These are phyloP conservation scores for Blastobotrys buckinghamii DNA, from an alignment of 1,139 yeast species.

Conservation along the genomic window DNA sequence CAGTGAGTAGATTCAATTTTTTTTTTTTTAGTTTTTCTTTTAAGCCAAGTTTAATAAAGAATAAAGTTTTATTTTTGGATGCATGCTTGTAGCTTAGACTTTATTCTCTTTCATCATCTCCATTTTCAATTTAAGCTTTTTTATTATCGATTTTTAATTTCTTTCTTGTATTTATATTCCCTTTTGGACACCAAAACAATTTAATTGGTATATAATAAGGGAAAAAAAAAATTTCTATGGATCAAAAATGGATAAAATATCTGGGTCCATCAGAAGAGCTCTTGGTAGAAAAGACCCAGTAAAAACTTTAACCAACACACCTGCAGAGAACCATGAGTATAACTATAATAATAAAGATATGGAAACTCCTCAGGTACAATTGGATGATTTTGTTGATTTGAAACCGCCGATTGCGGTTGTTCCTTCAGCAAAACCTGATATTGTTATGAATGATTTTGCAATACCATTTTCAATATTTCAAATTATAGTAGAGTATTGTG, in stretches of 20 bases:
- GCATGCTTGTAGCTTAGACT: too few species aligned
- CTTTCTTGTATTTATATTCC: neutral
- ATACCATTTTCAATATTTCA: neutral
- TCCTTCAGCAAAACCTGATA: neutral
- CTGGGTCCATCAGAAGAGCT: neutral
- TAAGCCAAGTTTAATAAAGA: too few species aligned
- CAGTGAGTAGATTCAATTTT: too few species aligned
- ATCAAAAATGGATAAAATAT: neutral
- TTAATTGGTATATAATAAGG: neutral
- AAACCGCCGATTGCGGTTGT: neutral
- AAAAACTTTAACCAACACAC: neutral
- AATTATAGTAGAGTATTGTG: constrained; percentile 5
- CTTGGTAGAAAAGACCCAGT: neutral
- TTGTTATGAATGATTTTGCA: neutral
- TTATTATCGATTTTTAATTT: too few species aligned
- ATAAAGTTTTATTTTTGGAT: too few species aligned
- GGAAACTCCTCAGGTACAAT: neutral
- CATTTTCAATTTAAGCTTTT: too few species aligned
- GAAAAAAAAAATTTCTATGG: neutral
- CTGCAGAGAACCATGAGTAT: neutral
- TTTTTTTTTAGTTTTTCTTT: too few species aligned
- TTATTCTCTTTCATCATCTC: too few species aligned
- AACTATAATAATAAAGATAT: neutral
- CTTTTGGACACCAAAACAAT: neutral
- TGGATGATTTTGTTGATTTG: neutral